Evolutionary conservation across 225 moss, liverwort and hornwort species (phyloP), one percentile per base, ranked within the genome.

Genomic region (Rhytidiadelphus loreus): DNA sequence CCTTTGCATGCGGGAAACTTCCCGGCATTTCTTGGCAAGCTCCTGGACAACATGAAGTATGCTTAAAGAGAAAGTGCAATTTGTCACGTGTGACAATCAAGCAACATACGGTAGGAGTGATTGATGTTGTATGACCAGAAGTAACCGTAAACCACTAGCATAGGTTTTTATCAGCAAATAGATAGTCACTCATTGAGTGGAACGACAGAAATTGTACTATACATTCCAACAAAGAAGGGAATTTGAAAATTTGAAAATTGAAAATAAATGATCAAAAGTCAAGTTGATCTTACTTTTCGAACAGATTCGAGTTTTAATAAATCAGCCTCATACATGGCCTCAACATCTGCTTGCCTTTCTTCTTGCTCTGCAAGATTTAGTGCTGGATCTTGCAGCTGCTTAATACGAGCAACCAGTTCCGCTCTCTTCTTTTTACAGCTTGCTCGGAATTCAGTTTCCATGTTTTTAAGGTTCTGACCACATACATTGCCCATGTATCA

Each of bases 361-460:
- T 85, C 92, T 90, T 96, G 94, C 43, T 95, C 94, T 41, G 93
- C 90, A 89, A 92, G 88, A 83, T 87, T 84, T 78, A 79, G 81
- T 9, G 80, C 88, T 52, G 96, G 96, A 89, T 95, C 94, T 91
- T 95, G 93, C 73, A 95, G 93, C 85, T 95, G 93, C 91, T 95
- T 96, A 56, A 97, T 93, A 83, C 93, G 90, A 80, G 92, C 87
- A 78, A 95, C 88, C 88, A 97, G 89, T 90, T 97, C 96, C 88
- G 93, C 91, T 86, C 99, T 94, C 81, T 94, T 96, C 87, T 88
- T 91, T 60, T 93, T 93, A 93, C 99, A 99, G 64, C 95, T 94
- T 83, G 94, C 88, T 86, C 99, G 96, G 86, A 97, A 99, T 35
- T 94, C 93, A 83, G 82, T 93, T 88, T 96, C 97, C 93, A 92